These are phyloP conservation scores for Emmonsiellopsis sp. DNA, from an alignment of 2,329 filamentous ascomycete genomes.

Conservation along the genomic window DNA sequence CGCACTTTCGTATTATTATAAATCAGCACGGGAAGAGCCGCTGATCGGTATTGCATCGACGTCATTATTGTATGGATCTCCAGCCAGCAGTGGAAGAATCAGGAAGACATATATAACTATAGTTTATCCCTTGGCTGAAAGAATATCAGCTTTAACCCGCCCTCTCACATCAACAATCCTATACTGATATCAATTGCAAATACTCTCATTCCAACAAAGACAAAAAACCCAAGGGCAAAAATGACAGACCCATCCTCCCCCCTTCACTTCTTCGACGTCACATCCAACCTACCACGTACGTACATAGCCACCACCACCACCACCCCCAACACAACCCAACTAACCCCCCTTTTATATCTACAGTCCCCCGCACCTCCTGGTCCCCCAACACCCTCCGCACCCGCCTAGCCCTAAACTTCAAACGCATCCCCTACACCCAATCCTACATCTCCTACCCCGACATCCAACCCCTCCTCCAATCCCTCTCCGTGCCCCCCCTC, in stretches of 20 bases:
- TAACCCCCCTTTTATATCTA: too few relatives aligned
- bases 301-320: background rate
- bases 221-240: background rate
- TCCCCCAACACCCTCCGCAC: slow-evolving; percentile 33
- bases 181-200: too few relatives aligned
- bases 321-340: background rate
- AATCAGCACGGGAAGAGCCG: too few relatives aligned
- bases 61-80: too few relatives aligned
- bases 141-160: too few relatives aligned
- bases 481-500: slow-evolving; percentile 8
- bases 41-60: too few relatives aligned
- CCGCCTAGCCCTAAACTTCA: slow-evolving; percentile 35
- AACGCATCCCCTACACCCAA: slow-evolving; percentile 31
- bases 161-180: too few relatives aligned
- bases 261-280: slow-evolving; percentile 12
- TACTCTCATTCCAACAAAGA: too few relatives aligned
- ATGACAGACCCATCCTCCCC: background rate
- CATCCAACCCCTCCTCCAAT: slow-evolving; percentile 29
- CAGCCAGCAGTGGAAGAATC: too few relatives aligned
- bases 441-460: slow-evolving; percentile 33
- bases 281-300: slow-evolving; percentile 6
- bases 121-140: too few relatives aligned
- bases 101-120: too few relatives aligned
- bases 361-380: slow-evolving; percentile 10
- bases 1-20: too few relatives aligned